Conservation (phyloP, 2,329 filamentous ascomycete genomes). For the Colletotrichum orchidophilum region DNA sequence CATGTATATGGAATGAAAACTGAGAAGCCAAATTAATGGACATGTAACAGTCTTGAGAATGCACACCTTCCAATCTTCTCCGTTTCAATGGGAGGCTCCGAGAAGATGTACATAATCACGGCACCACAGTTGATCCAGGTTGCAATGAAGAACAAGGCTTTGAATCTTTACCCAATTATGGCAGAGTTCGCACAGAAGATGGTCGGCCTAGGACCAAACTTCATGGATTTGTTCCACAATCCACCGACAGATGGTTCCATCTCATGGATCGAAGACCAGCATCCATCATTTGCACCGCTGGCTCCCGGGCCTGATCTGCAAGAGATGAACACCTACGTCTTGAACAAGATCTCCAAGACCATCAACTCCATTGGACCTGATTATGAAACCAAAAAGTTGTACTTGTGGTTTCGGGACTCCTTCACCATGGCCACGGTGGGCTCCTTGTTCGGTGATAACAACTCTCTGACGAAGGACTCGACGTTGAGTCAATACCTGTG, state of each 20-base stretch:
- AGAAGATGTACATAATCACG: slow-evolving; percentile 55
- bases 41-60: slow-evolving; percentile 29
- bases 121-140: slow-evolving; percentile 51
- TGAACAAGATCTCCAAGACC: slow-evolving; percentile 43
- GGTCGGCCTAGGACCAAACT: slow-evolving; percentile 46
- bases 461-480: slow-evolving; percentile 47
- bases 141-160: slow-evolving; percentile 51
- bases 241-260: slow-evolving; percentile 45
- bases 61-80: slow-evolving; percentile 49
- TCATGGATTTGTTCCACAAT: slow-evolving; percentile 48
- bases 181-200: slow-evolving; percentile 47
- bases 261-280: slow-evolving; percentile 30
- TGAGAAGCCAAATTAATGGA: neutral
- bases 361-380: slow-evolving; percentile 38
- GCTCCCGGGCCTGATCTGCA: slow-evolving; percentile 3
- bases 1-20: neutral
- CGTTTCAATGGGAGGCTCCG: slow-evolving; percentile 50
- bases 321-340: slow-evolving; percentile 37
- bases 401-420: slow-evolving; percentile 48
- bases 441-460: slow-evolving; percentile 54
- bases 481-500: slow-evolving; percentile 9
- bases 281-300: neutral
- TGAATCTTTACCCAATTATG: slow-evolving; percentile 55
- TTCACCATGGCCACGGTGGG: slow-evolving; percentile 49
- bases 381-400: slow-evolving; percentile 34